A percentile compares a stretch with the other conserved stretches of the same genome.
Conservation (phyloP, 805 yeast genomes). For the Candida xiaguanensis region DNA sequence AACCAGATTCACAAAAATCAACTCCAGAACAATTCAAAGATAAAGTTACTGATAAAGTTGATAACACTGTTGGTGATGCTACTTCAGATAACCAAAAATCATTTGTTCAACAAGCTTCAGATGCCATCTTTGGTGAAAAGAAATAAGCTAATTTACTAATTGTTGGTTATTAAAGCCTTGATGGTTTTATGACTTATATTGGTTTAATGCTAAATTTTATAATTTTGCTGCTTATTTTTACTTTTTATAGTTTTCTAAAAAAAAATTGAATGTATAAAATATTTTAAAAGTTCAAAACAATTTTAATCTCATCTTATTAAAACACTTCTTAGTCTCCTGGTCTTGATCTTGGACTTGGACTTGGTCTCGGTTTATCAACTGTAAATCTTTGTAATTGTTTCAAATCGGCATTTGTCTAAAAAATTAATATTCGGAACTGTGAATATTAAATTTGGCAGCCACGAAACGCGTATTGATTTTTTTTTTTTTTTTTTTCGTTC, state of each 20-base stretch:
- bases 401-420: no score
- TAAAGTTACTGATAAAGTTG: conserved; percentile 32
- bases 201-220: no score
- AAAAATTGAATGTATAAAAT: conserved; percentile 1
- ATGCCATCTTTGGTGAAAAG: conserved; percentile 40
- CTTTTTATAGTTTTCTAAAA: no score
- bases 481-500: background rate
- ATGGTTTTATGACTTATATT: background rate
- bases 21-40: conserved; percentile 35
- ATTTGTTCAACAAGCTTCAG: conserved; percentile 41
- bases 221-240: no score
- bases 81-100: conserved; percentile 35
- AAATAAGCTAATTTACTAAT: conserved; percentile 13
- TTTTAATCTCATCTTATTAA: no score
- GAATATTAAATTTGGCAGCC: background rate
- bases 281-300: no score
- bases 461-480: background rate
- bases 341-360: background rate
- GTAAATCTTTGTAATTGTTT: no score
- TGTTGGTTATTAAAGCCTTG: background rate
- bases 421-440: no score
- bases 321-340: no score
- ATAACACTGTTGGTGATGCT: conserved; percentile 35
- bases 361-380: no score
- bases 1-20: conserved; percentile 41